These are phyloP conservation scores for Litchi chinensis DNA, from an alignment of 345 rosid genomes.

Conservation along the genomic window DNA sequence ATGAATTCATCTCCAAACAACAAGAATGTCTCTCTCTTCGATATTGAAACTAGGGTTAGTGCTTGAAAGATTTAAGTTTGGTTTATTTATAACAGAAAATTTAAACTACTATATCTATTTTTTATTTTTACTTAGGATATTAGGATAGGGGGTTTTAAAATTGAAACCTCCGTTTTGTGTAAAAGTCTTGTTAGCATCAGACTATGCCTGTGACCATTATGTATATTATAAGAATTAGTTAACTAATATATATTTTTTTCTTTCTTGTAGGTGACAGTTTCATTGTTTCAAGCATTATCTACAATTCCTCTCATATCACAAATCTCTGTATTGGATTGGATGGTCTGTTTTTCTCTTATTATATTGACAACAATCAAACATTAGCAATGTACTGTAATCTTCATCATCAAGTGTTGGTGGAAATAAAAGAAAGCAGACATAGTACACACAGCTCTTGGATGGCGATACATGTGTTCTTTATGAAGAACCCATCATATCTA, in stretches of 20 bases:
- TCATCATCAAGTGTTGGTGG: not conserved
- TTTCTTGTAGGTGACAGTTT: slow-evolving; percentile 42
- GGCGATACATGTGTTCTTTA: slow-evolving; percentile 33
- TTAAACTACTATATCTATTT: too few species aligned
- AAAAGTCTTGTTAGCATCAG: too few species aligned
- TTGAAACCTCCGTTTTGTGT: too few species aligned
- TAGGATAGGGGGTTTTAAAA: too few species aligned
- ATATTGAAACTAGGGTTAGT: slow-evolving; percentile 28
- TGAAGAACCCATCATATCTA: slow-evolving; percentile 31
- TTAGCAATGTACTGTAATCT: slow-evolving; percentile 37
- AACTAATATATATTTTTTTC: not conserved
- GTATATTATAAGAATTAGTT: not conserved
- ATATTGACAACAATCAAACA: slow-evolving; percentile 31
- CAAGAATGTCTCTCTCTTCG: slow-evolving; percentile 20
- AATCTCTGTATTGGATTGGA: slow-evolving; percentile 45
- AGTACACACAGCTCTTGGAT: slow-evolving; percentile 44
- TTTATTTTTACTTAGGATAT: too few species aligned
- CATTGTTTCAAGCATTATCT: slow-evolving; percentile 39
- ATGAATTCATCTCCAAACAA: slow-evolving; percentile 26
- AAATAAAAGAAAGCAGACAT: not conserved
- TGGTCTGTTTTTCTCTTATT: slow-evolving; percentile 44
- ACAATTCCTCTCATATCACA: slow-evolving; percentile 43
- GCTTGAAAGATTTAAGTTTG: too few species aligned
- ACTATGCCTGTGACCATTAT: too few species aligned
- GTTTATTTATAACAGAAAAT: not conserved